phyloP scores from a whole-genome alignment of 768 basidiomycete genomes.

The Mycena galopus region DNA sequence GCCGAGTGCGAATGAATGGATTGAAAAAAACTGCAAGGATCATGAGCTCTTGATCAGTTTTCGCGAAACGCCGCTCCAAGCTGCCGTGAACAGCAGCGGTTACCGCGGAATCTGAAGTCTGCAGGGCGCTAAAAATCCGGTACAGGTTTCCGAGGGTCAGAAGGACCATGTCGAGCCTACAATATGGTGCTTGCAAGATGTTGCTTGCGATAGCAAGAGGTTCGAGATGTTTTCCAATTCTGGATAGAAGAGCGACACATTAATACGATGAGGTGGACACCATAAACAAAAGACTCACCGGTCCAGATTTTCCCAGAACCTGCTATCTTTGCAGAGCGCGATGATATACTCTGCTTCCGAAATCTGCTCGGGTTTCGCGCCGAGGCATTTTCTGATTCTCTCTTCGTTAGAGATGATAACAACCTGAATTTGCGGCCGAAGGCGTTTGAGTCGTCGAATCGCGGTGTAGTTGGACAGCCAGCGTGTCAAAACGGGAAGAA shows the following conservation, averaged over 20 bases:
- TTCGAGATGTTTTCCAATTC: background rate
- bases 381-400: background rate
- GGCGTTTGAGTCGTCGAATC: background rate
- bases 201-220: background rate
- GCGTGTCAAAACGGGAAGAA: conserved; percentile 31
- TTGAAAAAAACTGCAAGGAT: conserved; percentile 39
- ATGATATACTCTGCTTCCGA: conserved; percentile 26
- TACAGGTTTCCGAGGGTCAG: background rate
- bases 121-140: background rate
- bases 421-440: background rate
- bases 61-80: background rate
- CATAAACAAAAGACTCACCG: conserved; percentile 33
- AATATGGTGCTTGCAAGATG: background rate
- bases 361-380: background rate
- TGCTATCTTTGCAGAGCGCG: conserved; percentile 26
- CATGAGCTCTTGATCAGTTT: background rate
- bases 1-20: conserved; percentile 39
- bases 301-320: conserved; percentile 43
- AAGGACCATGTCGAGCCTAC: background rate
- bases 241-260: background rate
- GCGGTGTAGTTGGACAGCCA: background rate
- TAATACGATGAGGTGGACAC: background rate
- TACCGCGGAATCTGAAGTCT: background rate
- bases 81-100: background rate
- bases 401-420: background rate